A percentile compares a stretch with the other conserved stretches of the same genome.
These are phyloP conservation scores for Manihot esculenta DNA, from an alignment of 441 rosid species.

Conservation along the genomic window DNA sequence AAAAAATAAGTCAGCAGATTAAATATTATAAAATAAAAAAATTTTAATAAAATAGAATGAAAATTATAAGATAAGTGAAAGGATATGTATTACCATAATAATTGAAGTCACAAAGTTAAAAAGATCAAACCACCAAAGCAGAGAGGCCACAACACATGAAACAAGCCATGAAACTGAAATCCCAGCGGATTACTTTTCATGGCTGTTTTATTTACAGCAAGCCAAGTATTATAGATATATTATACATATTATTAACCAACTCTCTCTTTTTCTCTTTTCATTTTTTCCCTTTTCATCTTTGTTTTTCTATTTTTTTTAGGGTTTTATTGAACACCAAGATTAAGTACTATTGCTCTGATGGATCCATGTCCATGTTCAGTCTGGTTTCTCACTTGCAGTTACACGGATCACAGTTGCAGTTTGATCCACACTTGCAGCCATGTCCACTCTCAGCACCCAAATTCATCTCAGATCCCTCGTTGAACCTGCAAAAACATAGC, in stretches of 20 bases:
- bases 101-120: no score
- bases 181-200: no score
- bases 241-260: background rate
- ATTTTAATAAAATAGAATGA: no score
- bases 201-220: constrained; percentile 13
- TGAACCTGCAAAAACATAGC: constrained; percentile 15
- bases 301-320: no score
- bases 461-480: constrained; percentile 48
- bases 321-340: background rate
- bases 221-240: background rate
- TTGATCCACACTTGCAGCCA: constrained; percentile 78
- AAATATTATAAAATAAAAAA: no score
- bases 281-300: no score
- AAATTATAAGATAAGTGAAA: background rate
- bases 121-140: no score
- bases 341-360: constrained; percentile 21
- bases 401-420: constrained; percentile 86
- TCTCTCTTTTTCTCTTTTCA: background rate
- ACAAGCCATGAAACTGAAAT: constrained; percentile 1
- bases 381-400: constrained; percentile 52
- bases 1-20: no score
- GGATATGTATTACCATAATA: background rate
- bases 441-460: constrained; percentile 46
- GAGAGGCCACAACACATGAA: background rate
- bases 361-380: background rate